A percentile compares a stretch with the other conserved stretches of the same genome.
Conservation (phyloP, 805 yeast species). For the Metschnikowia peoriensis region DNA sequence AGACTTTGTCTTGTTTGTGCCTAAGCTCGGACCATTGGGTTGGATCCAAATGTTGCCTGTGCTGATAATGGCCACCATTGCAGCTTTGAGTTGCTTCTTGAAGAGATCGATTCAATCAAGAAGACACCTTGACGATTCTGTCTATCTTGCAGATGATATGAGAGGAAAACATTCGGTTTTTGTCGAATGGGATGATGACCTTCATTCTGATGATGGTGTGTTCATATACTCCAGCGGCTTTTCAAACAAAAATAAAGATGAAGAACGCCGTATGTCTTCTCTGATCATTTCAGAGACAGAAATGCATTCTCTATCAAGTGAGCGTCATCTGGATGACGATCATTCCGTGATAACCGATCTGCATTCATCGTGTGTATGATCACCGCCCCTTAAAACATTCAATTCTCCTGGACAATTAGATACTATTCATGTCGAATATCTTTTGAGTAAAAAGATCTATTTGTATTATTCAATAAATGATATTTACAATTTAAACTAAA, state of each 20-base stretch:
- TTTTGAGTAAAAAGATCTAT: background rate
- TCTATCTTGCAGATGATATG: slow-evolving; percentile 7
- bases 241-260: slow-evolving; percentile 22
- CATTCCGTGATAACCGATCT: background rate
- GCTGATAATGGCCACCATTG: slow-evolving; percentile 58
- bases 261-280: slow-evolving; percentile 1
- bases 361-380: background rate
- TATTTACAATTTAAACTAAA: background rate
- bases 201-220: slow-evolving; percentile 43
- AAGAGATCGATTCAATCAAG: slow-evolving; percentile 63
- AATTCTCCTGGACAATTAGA: background rate
- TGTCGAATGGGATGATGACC: slow-evolving; percentile 22
- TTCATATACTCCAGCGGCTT: slow-evolving; percentile 44
- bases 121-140: slow-evolving; percentile 34
- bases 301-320: slow-evolving; percentile 1
- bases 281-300: slow-evolving; percentile 1
- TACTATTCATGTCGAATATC: no score
- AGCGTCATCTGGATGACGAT: background rate
- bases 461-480: background rate
- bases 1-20: slow-evolving; percentile 75
- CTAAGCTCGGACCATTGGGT: slow-evolving; percentile 76
- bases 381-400: background rate
- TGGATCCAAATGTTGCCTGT: slow-evolving; percentile 79
- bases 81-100: slow-evolving; percentile 67
- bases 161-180: slow-evolving; percentile 8